phyloP scores from a whole-genome alignment of 306 rosid genomes.

The Vigna radiata region DNA sequence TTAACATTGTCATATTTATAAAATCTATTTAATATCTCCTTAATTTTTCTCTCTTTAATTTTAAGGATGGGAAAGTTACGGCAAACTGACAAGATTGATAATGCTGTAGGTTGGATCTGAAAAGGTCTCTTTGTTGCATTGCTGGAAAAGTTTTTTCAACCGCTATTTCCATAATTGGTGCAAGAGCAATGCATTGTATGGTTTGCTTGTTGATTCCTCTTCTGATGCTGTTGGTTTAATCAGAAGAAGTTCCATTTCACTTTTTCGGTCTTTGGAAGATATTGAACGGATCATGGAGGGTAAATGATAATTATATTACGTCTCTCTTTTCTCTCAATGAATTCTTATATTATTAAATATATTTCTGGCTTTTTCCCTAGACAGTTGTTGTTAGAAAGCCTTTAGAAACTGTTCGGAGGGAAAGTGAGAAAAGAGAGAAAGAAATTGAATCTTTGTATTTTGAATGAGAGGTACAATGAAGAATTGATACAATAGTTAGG shows the following conservation, averaged over 20 bases:
- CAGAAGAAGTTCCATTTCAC: constrained; percentile 76
- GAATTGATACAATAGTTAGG: too few species aligned
- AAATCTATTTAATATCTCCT: constrained; percentile 37
- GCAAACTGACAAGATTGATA: constrained; percentile 41
- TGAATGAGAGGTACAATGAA: too few species aligned
- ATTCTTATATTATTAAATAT: constrained; percentile 34
- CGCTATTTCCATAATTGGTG: constrained; percentile 87
- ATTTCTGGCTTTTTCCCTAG: neutral
- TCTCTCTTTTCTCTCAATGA: constrained; percentile 14
- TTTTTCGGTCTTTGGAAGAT: constrained; percentile 82
- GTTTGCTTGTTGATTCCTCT: constrained; percentile 73
- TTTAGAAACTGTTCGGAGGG: too few species aligned
- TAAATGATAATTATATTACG: constrained; percentile 51
- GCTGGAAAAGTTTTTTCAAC: constrained; percentile 80
- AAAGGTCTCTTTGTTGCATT: constrained; percentile 64
- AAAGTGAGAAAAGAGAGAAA: too few species aligned
- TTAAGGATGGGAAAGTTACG: constrained; percentile 14
- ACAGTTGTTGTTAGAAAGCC: neutral
- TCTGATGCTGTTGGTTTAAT: constrained; percentile 73
- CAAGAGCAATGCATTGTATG: constrained; percentile 74
- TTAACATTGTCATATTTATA: constrained; percentile 43
- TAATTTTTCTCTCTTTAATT: constrained; percentile 10
- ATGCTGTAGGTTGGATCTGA: constrained; percentile 68
- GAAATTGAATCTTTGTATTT: too few species aligned
- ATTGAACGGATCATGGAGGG: constrained; percentile 82